These are phyloP conservation scores for Colletotrichum zoysiae DNA, from an alignment of 2,329 filamentous ascomycete genomes.

Conservation along the genomic window DNA sequence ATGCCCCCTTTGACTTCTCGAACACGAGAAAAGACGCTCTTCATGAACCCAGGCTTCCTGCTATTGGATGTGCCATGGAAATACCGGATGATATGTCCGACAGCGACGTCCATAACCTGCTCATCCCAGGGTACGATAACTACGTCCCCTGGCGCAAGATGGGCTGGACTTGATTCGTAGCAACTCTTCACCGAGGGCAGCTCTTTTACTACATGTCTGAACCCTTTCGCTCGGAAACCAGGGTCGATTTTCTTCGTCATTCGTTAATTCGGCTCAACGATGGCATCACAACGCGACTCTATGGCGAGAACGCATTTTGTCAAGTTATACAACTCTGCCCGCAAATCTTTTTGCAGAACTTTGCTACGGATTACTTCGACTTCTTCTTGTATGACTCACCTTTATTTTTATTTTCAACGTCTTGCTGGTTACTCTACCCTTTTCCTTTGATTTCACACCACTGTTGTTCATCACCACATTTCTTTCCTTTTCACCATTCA, in stretches of 20 bases:
- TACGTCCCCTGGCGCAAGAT: conserved; percentile 25
- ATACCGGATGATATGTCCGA: conserved; percentile 38
- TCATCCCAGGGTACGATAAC: conserved; percentile 39
- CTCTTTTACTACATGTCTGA: conserved; percentile 19
- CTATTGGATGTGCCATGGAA: conserved; percentile 32
- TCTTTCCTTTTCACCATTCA: neutral
- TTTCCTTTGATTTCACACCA: conserved; percentile 31
- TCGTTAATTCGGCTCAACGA: neutral
- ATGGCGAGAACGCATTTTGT: conserved; percentile 30
- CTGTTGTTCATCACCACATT: neutral
- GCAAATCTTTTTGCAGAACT: conserved; percentile 30
- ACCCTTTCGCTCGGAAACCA: conserved; percentile 6
- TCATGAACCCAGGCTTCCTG: conserved; percentile 17
- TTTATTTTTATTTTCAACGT: conserved; percentile 27
- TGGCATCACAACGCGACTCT: neutral
- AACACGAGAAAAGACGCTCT: neutral
- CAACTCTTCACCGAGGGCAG: neutral
- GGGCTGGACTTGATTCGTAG: conserved; percentile 2
- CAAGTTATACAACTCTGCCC: conserved; percentile 34
- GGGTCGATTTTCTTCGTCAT: neutral
- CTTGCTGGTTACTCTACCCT: conserved; percentile 28
- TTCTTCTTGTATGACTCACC: conserved; percentile 38
- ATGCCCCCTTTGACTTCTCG: conserved; percentile 3
- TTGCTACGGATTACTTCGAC: conserved; percentile 27
- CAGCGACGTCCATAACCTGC: conserved; percentile 32